These are phyloP conservation scores for Brassica napus DNA, from an alignment of 345 rosid species.

Conservation along the genomic window Da-Ae NC_063439.1:28145001-28145500, in stretches of 20 bases:
- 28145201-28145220: conserved; percentile 72
- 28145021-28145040: background rate
- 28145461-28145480: conserved; percentile 3
- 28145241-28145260: conserved; percentile 41
- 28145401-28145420: background rate
- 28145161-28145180: conserved; percentile 63
- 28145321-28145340: conserved; percentile 7
- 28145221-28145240: conserved; percentile 52
- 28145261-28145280: conserved; percentile 12
- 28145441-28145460: conserved; percentile 25
- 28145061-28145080: conserved; percentile 71
- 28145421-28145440: conserved; percentile 9
- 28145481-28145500: background rate
- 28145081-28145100: conserved; percentile 88
- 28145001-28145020: conserved; percentile 1
- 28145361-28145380: background rate
- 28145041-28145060: background rate
- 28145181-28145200: conserved; percentile 57
- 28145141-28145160: conserved; percentile 65
- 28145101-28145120: conserved; percentile 83
- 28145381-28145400: background rate
- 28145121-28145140: conserved; percentile 85
- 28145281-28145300: background rate
- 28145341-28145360: background rate
- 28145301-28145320: background rate